Evolutionary conservation across 2,329 filamentous ascomycete species (phyloP).

Genomic region (Monosporascus ibericus): DNA sequence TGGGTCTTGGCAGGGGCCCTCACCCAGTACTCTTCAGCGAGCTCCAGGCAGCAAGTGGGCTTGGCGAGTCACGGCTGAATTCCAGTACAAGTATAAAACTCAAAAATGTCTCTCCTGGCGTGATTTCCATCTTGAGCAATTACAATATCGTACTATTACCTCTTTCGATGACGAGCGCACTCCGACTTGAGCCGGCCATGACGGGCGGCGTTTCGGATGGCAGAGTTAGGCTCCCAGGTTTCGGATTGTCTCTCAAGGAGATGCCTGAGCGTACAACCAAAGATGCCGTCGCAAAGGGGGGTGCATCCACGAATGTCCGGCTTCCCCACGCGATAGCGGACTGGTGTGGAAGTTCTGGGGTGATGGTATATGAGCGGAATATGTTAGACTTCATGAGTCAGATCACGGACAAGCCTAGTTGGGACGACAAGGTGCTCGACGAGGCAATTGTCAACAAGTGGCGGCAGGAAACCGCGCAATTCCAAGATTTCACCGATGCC

Average conservation of each 20-base stretch:
- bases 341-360: not conserved
- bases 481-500: slow-evolving; percentile 22
- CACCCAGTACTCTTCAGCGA: too few relatives aligned
- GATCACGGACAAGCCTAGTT: slow-evolving; percentile 21
- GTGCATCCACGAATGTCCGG: slow-evolving; percentile 9
- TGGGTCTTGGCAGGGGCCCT: too few relatives aligned
- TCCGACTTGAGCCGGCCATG: too few relatives aligned
- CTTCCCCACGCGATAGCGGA: not conserved
- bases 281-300: not conserved
- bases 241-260: slow-evolving; percentile 2
- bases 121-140: too few relatives aligned
- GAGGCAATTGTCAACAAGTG: slow-evolving; percentile 15
- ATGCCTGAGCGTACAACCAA: too few relatives aligned
- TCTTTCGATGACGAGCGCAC: too few relatives aligned
- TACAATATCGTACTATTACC: too few relatives aligned
- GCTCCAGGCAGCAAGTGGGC: too few relatives aligned
- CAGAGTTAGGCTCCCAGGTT: slow-evolving; percentile 4
- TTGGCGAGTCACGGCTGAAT: too few relatives aligned
- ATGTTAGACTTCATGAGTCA: slow-evolving; percentile 20
- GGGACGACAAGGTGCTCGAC: slow-evolving; percentile 18
- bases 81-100: too few relatives aligned
- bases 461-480: slow-evolving; percentile 9
- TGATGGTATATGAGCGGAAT: not conserved
- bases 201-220: too few relatives aligned
- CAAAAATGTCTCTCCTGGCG: too few relatives aligned